Evolutionary conservation across 305 asterid genomes (phyloP).

Genomic region (Fraxinus platypoda): DNA sequence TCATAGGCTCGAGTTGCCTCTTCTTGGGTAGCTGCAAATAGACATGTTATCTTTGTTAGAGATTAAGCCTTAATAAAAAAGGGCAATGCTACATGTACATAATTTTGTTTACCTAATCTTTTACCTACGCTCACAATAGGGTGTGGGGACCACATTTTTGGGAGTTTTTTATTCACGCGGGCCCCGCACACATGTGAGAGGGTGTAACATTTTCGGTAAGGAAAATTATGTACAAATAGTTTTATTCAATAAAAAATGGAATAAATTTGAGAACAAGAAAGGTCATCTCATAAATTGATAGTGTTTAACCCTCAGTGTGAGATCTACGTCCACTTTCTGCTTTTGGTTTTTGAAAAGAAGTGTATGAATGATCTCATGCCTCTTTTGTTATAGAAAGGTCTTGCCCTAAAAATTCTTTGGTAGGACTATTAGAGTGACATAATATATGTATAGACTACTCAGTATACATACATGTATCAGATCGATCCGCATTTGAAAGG

Average conservation of each 20-base stretch:
- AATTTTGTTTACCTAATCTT: too few relatives aligned
- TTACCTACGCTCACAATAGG: too few relatives aligned
- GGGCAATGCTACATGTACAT: too few relatives aligned
- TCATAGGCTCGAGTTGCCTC: constrained; percentile 82
- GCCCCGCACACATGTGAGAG: too few relatives aligned
- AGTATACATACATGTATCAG: too few relatives aligned
- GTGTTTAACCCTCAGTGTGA: neutral
- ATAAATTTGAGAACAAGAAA: neutral
- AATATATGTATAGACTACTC: neutral
- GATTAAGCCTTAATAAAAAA: neutral
- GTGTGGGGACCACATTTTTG: too few relatives aligned
- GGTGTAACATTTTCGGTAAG: too few relatives aligned
- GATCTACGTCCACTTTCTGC: neutral
- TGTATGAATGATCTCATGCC: neutral
- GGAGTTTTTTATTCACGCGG: too few relatives aligned
- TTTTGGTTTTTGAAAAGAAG: neutral
- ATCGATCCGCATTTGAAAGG: too few relatives aligned
- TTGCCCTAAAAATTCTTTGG: too few relatives aligned
- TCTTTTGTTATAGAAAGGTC: neutral
- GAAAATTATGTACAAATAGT: too few relatives aligned
- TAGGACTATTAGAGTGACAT: neutral
- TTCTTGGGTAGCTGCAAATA: constrained; percentile 59
- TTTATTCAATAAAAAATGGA: too few relatives aligned
- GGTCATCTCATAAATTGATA: neutral
- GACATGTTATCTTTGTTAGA: neutral